Conservation (phyloP, 805 yeast genomes). For the Dipodascopsis tothii region DNA sequence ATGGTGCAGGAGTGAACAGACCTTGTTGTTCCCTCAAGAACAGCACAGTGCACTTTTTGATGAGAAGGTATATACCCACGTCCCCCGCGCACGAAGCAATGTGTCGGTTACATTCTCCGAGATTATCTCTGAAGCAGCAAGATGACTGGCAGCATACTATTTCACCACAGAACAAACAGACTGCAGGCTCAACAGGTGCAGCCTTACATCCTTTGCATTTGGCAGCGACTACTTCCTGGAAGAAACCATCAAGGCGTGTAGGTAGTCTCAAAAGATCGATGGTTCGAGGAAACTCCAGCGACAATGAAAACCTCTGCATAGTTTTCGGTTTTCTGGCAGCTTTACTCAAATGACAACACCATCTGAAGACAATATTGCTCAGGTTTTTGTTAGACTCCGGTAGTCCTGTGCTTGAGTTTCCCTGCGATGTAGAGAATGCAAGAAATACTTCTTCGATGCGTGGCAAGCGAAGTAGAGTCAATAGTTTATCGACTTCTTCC, state of each 20-base stretch:
- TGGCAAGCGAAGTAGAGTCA: conserved; percentile 42
- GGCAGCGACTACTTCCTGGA: conserved; percentile 40
- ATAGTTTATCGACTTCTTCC: conserved; percentile 50
- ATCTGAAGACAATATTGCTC: conserved; percentile 8
- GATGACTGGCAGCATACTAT: conserved; percentile 58
- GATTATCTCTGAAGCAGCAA: conserved; percentile 35
- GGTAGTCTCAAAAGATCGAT: conserved; percentile 62
- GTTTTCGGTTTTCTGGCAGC: conserved; percentile 14
- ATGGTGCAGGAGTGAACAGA: conserved; percentile 77
- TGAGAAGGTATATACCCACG: conserved; percentile 65
- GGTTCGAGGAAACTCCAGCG: conserved; percentile 49
- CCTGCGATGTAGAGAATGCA: neutral
- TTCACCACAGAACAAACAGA: conserved; percentile 76
- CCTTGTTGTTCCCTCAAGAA: conserved; percentile 70
- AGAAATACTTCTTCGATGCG: conserved; percentile 12
- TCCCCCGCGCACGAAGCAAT: conserved; percentile 47
- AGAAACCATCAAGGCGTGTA: conserved; percentile 55
- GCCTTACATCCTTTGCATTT: conserved; percentile 32
- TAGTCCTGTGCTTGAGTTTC: neutral
- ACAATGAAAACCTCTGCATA: conserved; percentile 2
- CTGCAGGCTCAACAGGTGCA: conserved; percentile 59
- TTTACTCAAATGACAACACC: conserved; percentile 17
- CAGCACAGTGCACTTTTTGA: conserved; percentile 58
- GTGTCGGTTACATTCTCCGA: conserved; percentile 81
- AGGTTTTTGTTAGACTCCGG: neutral